Percentiles rank a stretch among this genome's conserved stretches.
Conservation (phyloP, 2,329 filamentous ascomycete species). For the Helotiales sp. region DNA sequence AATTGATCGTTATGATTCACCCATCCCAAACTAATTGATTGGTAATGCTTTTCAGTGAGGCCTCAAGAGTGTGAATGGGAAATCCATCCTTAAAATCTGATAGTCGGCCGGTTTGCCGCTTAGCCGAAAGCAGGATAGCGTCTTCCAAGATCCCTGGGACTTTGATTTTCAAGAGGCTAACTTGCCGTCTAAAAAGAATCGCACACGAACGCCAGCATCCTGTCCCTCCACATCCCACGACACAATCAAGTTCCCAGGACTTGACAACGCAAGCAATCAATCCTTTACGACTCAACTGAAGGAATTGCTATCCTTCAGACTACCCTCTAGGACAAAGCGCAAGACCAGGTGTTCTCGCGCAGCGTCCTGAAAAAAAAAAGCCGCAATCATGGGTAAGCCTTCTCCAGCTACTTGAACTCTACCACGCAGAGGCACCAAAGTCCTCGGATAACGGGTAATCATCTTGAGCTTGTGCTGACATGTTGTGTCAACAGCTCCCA, state of each 20-base stretch:
- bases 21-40: neutral
- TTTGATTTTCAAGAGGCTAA: conserved; percentile 5
- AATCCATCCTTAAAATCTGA: conserved; percentile 9
- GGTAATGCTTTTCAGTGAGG: neutral
- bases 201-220: conserved; percentile 21
- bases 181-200: conserved; percentile 18
- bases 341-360: conserved; percentile 48
- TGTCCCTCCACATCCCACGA: conserved; percentile 18
- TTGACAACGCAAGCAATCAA: conserved; percentile 25
- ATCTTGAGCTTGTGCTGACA: conserved; percentile 49
- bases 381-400: conserved; percentile 67
- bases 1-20: conserved; percentile 4
- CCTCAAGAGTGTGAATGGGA: neutral
- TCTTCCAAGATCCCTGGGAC: neutral
- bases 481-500: conserved; percentile 68
- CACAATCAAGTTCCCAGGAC: conserved; percentile 33
- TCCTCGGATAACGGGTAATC: neutral
- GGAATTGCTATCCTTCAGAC: conserved; percentile 35
- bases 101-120: neutral
- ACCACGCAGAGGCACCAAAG: conserved; percentile 11
- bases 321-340: conserved; percentile 38
- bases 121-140: neutral
- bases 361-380: conserved; percentile 49
- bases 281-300: conserved; percentile 24
- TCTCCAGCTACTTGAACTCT: conserved; percentile 27